Conservation (phyloP, 352 stramenopile species). For the Globisporangium carolinianum region DNA sequence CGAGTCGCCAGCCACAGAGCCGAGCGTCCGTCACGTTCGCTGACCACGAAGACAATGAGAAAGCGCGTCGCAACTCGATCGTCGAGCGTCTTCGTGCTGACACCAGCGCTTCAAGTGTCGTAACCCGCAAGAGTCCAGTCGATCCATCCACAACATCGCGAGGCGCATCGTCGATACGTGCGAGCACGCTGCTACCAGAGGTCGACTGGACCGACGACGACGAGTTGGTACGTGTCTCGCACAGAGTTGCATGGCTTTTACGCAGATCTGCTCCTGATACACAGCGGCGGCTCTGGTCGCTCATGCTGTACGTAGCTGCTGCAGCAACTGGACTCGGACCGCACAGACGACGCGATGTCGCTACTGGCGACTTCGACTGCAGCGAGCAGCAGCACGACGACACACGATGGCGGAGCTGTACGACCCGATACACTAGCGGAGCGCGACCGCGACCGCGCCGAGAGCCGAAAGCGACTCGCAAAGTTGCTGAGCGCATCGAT, state of each 20-base stretch:
- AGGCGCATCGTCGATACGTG: background rate
- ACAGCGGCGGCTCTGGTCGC: too few relatives aligned
- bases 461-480: conserved; percentile 33
- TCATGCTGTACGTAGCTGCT: conserved; percentile 19
- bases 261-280: too few relatives aligned
- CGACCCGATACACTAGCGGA: conserved; percentile 1
- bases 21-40: background rate
- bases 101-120: too few relatives aligned
- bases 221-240: conserved; percentile 25
- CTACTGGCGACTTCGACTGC: background rate
- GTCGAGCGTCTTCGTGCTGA: too few relatives aligned
- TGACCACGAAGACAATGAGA: background rate
- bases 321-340: conserved; percentile 20
- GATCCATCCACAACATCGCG: background rate
- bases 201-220: conserved; percentile 54
- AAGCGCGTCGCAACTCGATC: too few relatives aligned
- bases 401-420: background rate
- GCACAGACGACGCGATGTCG: conserved; percentile 2
- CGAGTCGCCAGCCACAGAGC: background rate
- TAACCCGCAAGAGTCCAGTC: background rate
- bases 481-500: conserved; percentile 30
- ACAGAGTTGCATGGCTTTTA: too few relatives aligned
- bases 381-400: background rate
- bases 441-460: conserved; percentile 25
- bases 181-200: conserved; percentile 19